Evolutionary conservation across 352 stramenopile species (phyloP).

Genomic region (Globisporangium acanthophoron): DNA sequence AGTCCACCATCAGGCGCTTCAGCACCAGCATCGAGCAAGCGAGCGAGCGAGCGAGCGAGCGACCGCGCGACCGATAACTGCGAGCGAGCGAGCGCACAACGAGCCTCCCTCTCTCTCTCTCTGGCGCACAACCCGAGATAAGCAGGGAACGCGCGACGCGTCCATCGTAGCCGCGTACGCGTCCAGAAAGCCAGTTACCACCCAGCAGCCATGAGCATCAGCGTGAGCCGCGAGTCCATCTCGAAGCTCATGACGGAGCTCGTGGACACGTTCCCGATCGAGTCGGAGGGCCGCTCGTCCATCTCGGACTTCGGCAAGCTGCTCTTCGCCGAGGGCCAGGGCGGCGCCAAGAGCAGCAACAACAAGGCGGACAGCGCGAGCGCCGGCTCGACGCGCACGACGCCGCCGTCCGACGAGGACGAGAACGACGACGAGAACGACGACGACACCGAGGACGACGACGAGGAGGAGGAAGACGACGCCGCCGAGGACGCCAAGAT

Average conservation of each 20-base stretch:
- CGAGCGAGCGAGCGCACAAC: no score
- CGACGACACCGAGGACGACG: conserved; percentile 5
- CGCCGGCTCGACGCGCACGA: conserved; percentile 1
- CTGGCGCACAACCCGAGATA: neutral
- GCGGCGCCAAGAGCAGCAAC: conserved; percentile 4
- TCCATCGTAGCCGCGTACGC: neutral
- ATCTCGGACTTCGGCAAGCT: conserved; percentile 87
- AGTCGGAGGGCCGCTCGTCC: conserved; percentile 62
- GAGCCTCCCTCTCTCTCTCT: no score
- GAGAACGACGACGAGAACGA: conserved; percentile 14
- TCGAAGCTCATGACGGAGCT: conserved; percentile 84
- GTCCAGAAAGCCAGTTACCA: neutral
- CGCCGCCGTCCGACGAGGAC: conserved; percentile 10
- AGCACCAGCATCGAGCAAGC: neutral
- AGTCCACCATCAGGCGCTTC: no score
- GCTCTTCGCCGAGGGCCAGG: conserved; percentile 73
- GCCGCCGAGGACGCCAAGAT: conserved; percentile 15
- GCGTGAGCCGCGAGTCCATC: conserved; percentile 79
- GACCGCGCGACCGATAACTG: no score
- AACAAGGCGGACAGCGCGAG: conserved; percentile 4
- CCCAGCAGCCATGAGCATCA: conserved; percentile 47
- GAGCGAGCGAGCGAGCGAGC: neutral
- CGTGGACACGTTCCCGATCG: conserved; percentile 76
- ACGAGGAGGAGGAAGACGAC: conserved; percentile 13
- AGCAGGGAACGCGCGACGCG: conserved; percentile 1